Percentiles rank a stretch among this genome's conserved stretches.
Conservation (phyloP, 2,329 filamentous ascomycete genomes). For the Botryotinia globosa region DNA sequence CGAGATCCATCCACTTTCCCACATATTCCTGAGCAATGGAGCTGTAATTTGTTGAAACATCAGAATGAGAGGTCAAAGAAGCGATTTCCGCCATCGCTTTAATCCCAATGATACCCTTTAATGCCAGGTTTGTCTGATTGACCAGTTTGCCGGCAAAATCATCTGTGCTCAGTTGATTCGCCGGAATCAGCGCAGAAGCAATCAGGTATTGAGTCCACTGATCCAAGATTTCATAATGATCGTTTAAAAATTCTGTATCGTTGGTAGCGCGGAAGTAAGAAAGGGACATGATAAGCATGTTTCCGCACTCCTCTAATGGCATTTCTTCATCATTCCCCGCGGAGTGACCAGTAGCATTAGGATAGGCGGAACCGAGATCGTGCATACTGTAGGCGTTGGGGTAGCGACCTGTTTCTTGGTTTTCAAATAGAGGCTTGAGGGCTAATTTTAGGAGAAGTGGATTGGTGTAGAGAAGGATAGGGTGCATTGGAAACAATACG, state of each 20-base stretch:
- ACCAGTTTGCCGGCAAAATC: slow-evolving; percentile 78
- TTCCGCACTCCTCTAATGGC: slow-evolving; percentile 75
- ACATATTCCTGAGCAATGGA: slow-evolving; percentile 66
- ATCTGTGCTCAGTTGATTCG: slow-evolving; percentile 76
- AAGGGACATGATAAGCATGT: slow-evolving; percentile 80
- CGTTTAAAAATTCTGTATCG: slow-evolving; percentile 55
- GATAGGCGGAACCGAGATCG: slow-evolving; percentile 68
- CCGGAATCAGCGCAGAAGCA: slow-evolving; percentile 68
- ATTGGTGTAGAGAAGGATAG: slow-evolving; percentile 81
- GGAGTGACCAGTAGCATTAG: slow-evolving; percentile 68
- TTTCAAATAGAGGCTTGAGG: slow-evolving; percentile 63
- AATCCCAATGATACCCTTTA: slow-evolving; percentile 82
- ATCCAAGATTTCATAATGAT: slow-evolving; percentile 69
- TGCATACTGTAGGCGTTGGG: slow-evolving; percentile 71
- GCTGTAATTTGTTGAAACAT: slow-evolving; percentile 57
- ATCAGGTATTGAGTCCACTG: slow-evolving; percentile 79
- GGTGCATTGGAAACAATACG: slow-evolving; percentile 81
- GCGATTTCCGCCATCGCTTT: slow-evolving; percentile 75
- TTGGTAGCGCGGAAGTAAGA: slow-evolving; percentile 58
- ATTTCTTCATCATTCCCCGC: slow-evolving; percentile 70
- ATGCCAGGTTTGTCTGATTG: slow-evolving; percentile 76
- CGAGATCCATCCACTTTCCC: slow-evolving; percentile 67
- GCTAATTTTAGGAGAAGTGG: slow-evolving; percentile 56
- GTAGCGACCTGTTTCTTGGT: slow-evolving; percentile 65
- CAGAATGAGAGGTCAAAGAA: slow-evolving; percentile 54